Evolutionary conservation across 2,329 filamentous ascomycete species (phyloP).

Genomic region (Cercospora sojina): DNA sequence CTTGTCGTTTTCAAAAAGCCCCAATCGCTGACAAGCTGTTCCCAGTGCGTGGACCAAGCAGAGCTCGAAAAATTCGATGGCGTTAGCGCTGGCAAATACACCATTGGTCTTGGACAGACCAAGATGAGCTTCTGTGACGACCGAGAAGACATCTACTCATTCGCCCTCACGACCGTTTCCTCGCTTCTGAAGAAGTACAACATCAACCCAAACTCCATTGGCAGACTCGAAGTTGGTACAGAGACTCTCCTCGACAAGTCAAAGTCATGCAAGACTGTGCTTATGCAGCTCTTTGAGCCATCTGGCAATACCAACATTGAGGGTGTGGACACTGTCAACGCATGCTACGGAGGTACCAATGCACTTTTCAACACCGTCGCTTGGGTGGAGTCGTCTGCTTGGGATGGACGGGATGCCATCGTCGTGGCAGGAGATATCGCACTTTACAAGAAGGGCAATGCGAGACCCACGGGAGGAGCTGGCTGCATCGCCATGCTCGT

Average conservation of each 20-base stretch:
- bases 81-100: slow-evolving; percentile 54
- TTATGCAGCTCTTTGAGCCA: slow-evolving; percentile 54
- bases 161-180: slow-evolving; percentile 53
- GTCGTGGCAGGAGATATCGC: slow-evolving; percentile 56
- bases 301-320: slow-evolving; percentile 56
- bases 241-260: slow-evolving; percentile 57
- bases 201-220: slow-evolving; percentile 52
- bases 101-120: slow-evolving; percentile 56
- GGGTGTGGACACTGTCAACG: slow-evolving; percentile 55
- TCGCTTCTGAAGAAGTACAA: slow-evolving; percentile 55
- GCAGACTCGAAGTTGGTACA: slow-evolving; percentile 54
- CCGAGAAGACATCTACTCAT: slow-evolving; percentile 57
- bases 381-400: slow-evolving; percentile 55
- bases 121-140: slow-evolving; percentile 58
- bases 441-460: slow-evolving; percentile 55
- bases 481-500: slow-evolving; percentile 56
- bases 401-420: slow-evolving; percentile 54
- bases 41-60: slow-evolving; percentile 54
- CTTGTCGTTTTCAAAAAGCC: not conserved
- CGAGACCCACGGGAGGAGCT: slow-evolving; percentile 54
- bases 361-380: slow-evolving; percentile 56
- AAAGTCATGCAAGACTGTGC: slow-evolving; percentile 55
- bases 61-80: slow-evolving; percentile 58
- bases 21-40: slow-evolving; percentile 19
- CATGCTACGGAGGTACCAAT: slow-evolving; percentile 57